Conservation (phyloP, 768 basidiomycete genomes). For the Pseudohyphozyma bogoriensis region DNA sequence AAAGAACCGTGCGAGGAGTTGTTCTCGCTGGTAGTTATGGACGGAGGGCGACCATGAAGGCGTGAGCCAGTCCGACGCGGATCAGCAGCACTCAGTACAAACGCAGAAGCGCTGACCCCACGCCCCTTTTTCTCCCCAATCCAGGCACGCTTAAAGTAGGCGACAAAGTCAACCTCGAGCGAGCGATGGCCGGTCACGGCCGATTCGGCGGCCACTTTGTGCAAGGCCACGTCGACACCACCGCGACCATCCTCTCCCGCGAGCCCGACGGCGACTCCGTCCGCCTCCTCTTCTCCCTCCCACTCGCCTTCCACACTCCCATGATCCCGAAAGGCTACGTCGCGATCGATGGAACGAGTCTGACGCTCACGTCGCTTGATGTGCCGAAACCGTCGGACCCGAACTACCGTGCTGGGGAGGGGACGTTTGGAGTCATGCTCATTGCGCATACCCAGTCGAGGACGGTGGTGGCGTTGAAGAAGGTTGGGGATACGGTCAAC, state of each 20-base stretch:
- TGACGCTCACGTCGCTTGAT: conserved; percentile 72
- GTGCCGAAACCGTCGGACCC: conserved; percentile 43
- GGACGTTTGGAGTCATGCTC: conserved; percentile 79
- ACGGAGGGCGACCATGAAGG: too few species aligned
- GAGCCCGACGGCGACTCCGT: conserved; percentile 76
- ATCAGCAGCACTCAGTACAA: too few species aligned
- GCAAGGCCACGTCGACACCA: conserved; percentile 88
- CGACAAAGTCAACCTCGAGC: conserved; percentile 78
- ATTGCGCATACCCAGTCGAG: conserved; percentile 87
- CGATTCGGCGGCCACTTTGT: conserved; percentile 97
- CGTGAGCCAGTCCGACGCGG: neutral
- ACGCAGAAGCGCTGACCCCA: too few species aligned
- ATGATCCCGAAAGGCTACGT: conserved; percentile 91
- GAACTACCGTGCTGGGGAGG: conserved; percentile 21
- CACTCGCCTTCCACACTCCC: conserved; percentile 38
- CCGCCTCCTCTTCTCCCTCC: conserved; percentile 66
- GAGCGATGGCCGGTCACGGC: conserved; percentile 83
- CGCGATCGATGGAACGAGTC: conserved; percentile 83
- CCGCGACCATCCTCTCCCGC: conserved; percentile 60
- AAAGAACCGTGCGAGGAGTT: too few species aligned
- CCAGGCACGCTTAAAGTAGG: conserved; percentile 70
- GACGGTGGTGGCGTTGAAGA: conserved; percentile 67
- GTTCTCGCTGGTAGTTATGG: too few species aligned
- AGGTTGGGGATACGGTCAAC: conserved; percentile 71
- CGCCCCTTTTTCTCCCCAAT: too few species aligned